Conservation (phyloP, 1,284 basidiomycete species). For the Takashimella tepidaria region DNA sequence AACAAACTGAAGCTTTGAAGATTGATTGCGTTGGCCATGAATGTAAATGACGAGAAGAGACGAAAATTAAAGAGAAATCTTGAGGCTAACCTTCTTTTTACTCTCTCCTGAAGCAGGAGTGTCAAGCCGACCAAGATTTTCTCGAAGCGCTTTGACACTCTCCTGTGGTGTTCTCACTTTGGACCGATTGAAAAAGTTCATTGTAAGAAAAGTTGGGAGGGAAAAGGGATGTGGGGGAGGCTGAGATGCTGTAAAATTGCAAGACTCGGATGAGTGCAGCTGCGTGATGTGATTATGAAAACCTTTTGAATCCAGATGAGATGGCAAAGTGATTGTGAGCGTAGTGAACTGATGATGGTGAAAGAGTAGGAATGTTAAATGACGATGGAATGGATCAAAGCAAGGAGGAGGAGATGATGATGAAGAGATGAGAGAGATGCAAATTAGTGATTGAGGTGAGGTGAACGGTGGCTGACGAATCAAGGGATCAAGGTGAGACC, state of each 20-base stretch:
- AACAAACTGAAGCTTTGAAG: not conserved
- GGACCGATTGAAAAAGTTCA: slow-evolving; percentile 90
- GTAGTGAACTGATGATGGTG: not conserved
- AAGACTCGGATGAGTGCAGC: too few relatives aligned
- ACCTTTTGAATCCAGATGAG: too few relatives aligned
- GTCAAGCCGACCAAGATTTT: slow-evolving; percentile 72
- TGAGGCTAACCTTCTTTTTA: slow-evolving; percentile 62
- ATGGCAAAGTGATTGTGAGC: too few relatives aligned
- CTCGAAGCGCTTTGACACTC: slow-evolving; percentile 70
- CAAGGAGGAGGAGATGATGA: too few relatives aligned
- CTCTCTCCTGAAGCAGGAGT: slow-evolving; percentile 61
- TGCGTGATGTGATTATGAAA: too few relatives aligned
- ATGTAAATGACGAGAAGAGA: not conserved
- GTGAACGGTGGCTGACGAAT: too few relatives aligned
- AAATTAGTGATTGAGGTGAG: too few relatives aligned
- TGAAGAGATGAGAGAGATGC: too few relatives aligned
- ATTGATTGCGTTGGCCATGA: not conserved
- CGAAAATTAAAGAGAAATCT: not conserved
- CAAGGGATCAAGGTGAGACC: too few relatives aligned
- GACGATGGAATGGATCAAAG: too few relatives aligned
- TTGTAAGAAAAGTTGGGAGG: slow-evolving; percentile 36
- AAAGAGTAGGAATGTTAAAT: not conserved
- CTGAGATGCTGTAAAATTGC: too few relatives aligned
- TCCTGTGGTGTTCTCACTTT: slow-evolving; percentile 80
- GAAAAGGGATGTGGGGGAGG: not conserved